Evolutionary conservation across 108 stramenopile genomes (phyloP), one percentile per base, ranked within the genome.

Genomic region (Aurantiochytrium sp.): DNA sequence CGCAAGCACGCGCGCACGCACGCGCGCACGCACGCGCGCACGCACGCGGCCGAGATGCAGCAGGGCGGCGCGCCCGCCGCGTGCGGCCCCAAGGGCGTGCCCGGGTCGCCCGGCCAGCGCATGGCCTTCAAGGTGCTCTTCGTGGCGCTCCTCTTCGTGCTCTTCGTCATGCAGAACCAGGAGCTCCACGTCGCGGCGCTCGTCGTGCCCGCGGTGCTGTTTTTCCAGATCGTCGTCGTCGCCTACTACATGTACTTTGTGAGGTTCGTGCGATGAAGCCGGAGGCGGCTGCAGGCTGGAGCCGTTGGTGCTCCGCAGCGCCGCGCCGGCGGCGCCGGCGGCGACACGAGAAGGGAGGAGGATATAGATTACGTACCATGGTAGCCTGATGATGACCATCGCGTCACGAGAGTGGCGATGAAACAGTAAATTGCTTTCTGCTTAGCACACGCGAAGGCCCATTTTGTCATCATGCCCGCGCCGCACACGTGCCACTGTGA

Each of bases 121-220:
- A 12, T 81, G 42, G n/a, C 30, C 27, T 41, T 81, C 42, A 41
- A 48, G 73, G 10, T 81, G 39, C 24, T 81, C n/a, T 81, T 81
- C 2, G 73, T 48, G 73, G 36, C 32, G 42, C 42, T 41, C 12
- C 27, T 81, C 1, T 5, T 81, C 42, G 73, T 48, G 42, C 45
- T 81, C 19, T 81, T 81, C 39, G 21, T 81, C 36, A 48, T 81
- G 39, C 73, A 81, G 39, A 81, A 81, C 39, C 24, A 41, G 73
- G 73, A 81, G 73, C 39, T 81, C 19, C 73, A 81, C 39, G 73
- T 81, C 19, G 73, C 73, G 36, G 42, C 42, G 73, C 73, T 81
- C 39, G 42, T 81, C 24, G 27, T 81, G 27, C 73, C 73, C 12
- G 45, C 42, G 42, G 42, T 81, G 10, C 6, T 48, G 73, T 24